Percentiles rank a stretch among this genome's conserved stretches.
Evolutionary conservation across 495 filamentous ascomycete species (phyloP).

Genomic region (Neurospora sp.): DNA sequence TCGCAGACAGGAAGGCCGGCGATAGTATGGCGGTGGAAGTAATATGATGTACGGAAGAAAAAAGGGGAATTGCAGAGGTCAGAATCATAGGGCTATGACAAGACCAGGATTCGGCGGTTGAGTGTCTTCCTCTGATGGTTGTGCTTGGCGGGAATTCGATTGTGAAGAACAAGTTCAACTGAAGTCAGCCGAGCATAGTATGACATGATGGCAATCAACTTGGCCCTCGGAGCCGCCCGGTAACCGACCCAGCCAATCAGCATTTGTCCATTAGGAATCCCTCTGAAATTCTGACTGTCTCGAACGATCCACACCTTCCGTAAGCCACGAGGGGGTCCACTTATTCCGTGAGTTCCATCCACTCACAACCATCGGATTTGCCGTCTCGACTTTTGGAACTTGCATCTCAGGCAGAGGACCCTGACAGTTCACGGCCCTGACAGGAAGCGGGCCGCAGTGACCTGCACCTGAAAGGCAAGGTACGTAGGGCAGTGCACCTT

Average conservation of each 20-base stretch:
- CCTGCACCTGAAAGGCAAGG: not conserved
- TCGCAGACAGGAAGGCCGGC: not conserved
- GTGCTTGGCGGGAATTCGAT: not conserved
- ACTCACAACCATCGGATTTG: not conserved
- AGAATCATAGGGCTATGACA: not conserved
- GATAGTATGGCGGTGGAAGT: not conserved
- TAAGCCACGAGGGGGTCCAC: not conserved
- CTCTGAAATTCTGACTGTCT: not conserved
- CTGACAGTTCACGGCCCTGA: not conserved
- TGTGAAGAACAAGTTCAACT: not conserved
- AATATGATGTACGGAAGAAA: not conserved
- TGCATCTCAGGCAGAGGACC: not conserved
- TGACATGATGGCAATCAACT: conserved; percentile 29
- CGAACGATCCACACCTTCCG: not conserved
- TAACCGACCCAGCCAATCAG: conserved; percentile 33
- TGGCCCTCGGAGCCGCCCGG: conserved; percentile 18
- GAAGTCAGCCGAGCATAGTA: conserved; percentile 13
- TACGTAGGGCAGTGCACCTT: not conserved
- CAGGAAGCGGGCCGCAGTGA: not conserved
- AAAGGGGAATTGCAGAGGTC: not conserved
- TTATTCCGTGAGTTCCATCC: not conserved
- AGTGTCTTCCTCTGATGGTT: not conserved
- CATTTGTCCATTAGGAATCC: conserved; percentile 19
- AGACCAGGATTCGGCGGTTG: not conserved
- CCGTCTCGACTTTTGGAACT: not conserved